A percentile compares a stretch with the other conserved stretches of the same genome.
Evolutionary conservation across 176 grass and related monocot species (phyloP).

Genomic region (Juncus effusus): DNA sequence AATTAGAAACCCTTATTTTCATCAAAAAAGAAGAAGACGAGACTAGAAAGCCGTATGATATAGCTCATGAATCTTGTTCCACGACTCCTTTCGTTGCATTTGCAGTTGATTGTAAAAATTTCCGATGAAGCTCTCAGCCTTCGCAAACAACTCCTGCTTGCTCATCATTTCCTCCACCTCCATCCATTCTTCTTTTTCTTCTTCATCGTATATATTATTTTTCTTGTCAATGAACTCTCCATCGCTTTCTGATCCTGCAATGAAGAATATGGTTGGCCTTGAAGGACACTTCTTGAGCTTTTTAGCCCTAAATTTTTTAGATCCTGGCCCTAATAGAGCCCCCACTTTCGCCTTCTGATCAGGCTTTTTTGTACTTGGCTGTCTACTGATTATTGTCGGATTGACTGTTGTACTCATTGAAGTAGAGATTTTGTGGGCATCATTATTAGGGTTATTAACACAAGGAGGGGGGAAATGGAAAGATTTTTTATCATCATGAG

Average conservation of each 20-base stretch:
- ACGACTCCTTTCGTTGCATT: slow-evolving; percentile 75
- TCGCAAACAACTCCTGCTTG: slow-evolving; percentile 61
- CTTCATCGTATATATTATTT: background rate
- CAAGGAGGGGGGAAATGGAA: background rate
- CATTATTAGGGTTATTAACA: background rate
- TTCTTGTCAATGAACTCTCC: background rate
- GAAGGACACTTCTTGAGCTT: slow-evolving; percentile 45
- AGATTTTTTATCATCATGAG: slow-evolving; percentile 34
- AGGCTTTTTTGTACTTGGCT: background rate
- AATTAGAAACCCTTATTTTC: too few species aligned
- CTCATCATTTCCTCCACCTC: slow-evolving; percentile 26
- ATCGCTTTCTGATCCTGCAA: slow-evolving; percentile 33
- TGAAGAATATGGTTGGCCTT: slow-evolving; percentile 67
- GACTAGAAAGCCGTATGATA: slow-evolving; percentile 38
- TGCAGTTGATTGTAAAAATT: slow-evolving; percentile 72
- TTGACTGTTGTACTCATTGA: background rate
- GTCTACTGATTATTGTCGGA: background rate
- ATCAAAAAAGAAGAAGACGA: background rate
- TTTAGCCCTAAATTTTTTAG: slow-evolving; percentile 2
- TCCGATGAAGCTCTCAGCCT: slow-evolving; percentile 63
- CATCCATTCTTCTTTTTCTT: slow-evolving; percentile 14
- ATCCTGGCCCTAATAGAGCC: background rate
- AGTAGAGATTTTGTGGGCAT: background rate
- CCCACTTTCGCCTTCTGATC: background rate
- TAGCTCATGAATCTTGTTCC: slow-evolving; percentile 66